Conservation (phyloP, 331 rosid species). For the Acacia concinna region DNA sequence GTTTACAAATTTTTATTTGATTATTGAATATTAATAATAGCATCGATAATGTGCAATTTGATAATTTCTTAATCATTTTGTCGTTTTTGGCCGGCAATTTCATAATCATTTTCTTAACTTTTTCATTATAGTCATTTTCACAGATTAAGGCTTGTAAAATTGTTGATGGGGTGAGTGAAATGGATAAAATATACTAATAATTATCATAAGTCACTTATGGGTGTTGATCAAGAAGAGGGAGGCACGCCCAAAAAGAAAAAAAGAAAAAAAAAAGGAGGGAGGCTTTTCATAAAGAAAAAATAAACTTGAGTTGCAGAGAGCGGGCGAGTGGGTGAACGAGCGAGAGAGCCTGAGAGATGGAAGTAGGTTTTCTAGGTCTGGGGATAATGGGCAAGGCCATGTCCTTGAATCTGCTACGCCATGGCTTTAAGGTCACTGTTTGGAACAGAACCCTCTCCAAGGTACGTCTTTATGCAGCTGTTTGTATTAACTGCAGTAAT, state of each 20-base stretch:
- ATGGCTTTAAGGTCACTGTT: constrained; percentile 76
- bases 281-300: not conserved
- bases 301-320: constrained; percentile 9
- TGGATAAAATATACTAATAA: constrained; percentile 2
- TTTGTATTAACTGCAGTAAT: not conserved
- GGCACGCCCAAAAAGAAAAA: too few species aligned
- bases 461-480: constrained; percentile 36
- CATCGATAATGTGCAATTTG: not conserved
- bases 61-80: not conserved
- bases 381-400: constrained; percentile 94
- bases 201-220: too few species aligned
- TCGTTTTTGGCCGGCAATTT: too few species aligned
- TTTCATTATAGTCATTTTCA: not conserved
- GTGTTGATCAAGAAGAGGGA: too few species aligned
- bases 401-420: constrained; percentile 58
- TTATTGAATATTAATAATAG: not conserved
- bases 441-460: constrained; percentile 88
- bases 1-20: not conserved
- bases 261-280: too few species aligned
- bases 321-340: constrained; percentile 1
- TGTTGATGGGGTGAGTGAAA: too few species aligned
- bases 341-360: constrained; percentile 38
- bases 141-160: not conserved
- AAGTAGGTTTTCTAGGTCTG: constrained; percentile 77
- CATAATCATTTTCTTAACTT: not conserved